phyloP scores from a whole-genome alignment of 164 flowering plant genomes.

The Dillenia suffruticosa region DNA sequence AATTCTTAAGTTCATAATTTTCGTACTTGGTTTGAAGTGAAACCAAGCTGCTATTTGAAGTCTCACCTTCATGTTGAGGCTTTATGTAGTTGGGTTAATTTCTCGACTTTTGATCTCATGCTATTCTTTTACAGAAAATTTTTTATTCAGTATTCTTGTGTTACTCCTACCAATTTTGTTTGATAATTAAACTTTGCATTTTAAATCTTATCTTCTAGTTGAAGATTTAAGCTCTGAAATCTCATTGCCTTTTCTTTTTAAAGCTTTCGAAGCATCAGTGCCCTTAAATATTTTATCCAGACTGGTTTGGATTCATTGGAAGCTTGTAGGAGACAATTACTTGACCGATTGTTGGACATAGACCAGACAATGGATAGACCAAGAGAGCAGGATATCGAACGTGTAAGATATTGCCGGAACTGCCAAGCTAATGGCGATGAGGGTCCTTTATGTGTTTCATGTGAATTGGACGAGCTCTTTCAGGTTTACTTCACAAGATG shows the following conservation, averaged over 20 bases:
- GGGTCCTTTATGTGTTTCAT: slow-evolving; percentile 69
- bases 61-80: no score
- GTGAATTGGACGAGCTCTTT: slow-evolving; percentile 80
- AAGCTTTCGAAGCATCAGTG: slow-evolving; percentile 69
- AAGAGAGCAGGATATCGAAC: slow-evolving; percentile 69
- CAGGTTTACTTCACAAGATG: slow-evolving; percentile 44
- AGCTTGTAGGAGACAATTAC: slow-evolving; percentile 52
- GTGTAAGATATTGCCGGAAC: slow-evolving; percentile 65
- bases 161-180: no score
- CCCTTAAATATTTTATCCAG: slow-evolving; percentile 69
- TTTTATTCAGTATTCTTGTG: no score
- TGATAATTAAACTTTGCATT: not conserved
- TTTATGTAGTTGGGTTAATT: no score
- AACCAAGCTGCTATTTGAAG: no score
- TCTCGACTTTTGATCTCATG: no score
- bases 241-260: slow-evolving; percentile 5
- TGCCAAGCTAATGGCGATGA: slow-evolving; percentile 49
- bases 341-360: slow-evolving; percentile 67
- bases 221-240: not conserved
- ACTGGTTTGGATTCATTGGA: slow-evolving; percentile 69
- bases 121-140: no score
- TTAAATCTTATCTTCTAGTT: not conserved
- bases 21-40: no score
- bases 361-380: slow-evolving; percentile 87
- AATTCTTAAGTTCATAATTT: no score